Conservation (phyloP, 108 stramenopile genomes). For the Asterionellopsis glacialis region DNA sequence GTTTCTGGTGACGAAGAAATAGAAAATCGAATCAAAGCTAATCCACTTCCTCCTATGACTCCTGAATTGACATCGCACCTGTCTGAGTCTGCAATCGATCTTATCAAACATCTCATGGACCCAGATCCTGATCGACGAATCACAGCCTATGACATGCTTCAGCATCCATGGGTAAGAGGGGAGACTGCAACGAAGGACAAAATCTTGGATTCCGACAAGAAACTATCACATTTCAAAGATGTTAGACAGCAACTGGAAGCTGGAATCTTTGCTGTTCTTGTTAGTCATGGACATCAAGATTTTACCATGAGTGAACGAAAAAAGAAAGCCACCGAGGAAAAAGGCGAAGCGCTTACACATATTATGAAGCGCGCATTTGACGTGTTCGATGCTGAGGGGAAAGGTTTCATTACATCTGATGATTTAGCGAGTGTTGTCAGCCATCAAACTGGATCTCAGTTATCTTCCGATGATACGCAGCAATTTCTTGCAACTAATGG, state of each 20-base stretch:
- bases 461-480: slow-evolving; percentile 38
- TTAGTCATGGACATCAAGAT: slow-evolving; percentile 46
- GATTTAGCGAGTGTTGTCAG: slow-evolving; percentile 66
- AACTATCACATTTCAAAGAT: slow-evolving; percentile 64
- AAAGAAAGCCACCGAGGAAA: neutral
- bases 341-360: slow-evolving; percentile 20
- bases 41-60: slow-evolving; percentile 25
- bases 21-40: slow-evolving; percentile 34
- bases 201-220: slow-evolving; percentile 68
- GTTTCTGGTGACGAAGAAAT: slow-evolving; percentile 64
- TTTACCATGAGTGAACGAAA: slow-evolving; percentile 39
- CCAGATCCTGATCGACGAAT: slow-evolving; percentile 45
- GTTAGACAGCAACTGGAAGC: slow-evolving; percentile 57
- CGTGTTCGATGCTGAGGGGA: slow-evolving; percentile 67
- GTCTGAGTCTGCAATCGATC: slow-evolving; percentile 53
- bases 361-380: slow-evolving; percentile 74
- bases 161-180: slow-evolving; percentile 67
- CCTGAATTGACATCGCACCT: slow-evolving; percentile 30
- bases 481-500: slow-evolving; percentile 36
- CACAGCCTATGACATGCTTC: slow-evolving; percentile 56
- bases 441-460: slow-evolving; percentile 44
- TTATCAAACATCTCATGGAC: slow-evolving; percentile 43
- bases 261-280: slow-evolving; percentile 69
- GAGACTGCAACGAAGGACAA: slow-evolving; percentile 73
- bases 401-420: slow-evolving; percentile 60